These are phyloP conservation scores for Schrenkiella parvula DNA, from an alignment of 345 rosid genomes.

Conservation along the genomic window DNA sequence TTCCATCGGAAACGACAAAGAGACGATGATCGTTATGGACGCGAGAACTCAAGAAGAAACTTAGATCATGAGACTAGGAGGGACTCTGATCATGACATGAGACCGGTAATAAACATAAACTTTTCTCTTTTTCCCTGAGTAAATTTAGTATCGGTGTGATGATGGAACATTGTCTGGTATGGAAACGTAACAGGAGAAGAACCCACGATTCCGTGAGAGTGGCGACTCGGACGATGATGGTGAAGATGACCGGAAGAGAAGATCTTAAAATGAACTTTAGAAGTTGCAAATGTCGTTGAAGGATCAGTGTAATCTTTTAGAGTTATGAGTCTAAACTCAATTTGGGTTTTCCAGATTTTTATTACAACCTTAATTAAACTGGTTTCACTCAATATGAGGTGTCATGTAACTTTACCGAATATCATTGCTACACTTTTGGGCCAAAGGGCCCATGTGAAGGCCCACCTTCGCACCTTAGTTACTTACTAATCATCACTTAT, in stretches of 20 bases:
- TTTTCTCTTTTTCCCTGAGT: not conserved
- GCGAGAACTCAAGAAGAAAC: slow-evolving; percentile 59
- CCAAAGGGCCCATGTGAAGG: not conserved
- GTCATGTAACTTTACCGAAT: not conserved
- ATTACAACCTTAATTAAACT: not conserved
- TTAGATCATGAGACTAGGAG: slow-evolving; percentile 50
- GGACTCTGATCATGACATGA: slow-evolving; percentile 32
- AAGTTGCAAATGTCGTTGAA: slow-evolving; percentile 10
- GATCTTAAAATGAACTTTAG: slow-evolving; percentile 34
- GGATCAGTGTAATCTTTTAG: slow-evolving; percentile 19
- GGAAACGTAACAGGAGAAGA: slow-evolving; percentile 68
- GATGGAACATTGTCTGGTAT: not conserved
- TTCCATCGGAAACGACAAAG: slow-evolving; percentile 70
- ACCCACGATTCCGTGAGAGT: slow-evolving; percentile 96
- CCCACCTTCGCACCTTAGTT: not conserved
- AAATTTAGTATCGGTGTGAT: not conserved
- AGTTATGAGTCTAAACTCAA: slow-evolving; percentile 6
- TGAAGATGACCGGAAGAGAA: slow-evolving; percentile 63
- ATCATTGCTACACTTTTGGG: not conserved
- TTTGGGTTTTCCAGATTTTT: slow-evolving; percentile 16
- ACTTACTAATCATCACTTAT: no score
- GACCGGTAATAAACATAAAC: slow-evolving; percentile 13
- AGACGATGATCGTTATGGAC: slow-evolving; percentile 77
- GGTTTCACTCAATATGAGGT: not conserved
- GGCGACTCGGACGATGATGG: slow-evolving; percentile 95